These are phyloP conservation scores for Ambrosiella cleistominuta DNA, from an alignment of 2,329 filamentous ascomycete genomes.

Conservation along the genomic window DNA sequence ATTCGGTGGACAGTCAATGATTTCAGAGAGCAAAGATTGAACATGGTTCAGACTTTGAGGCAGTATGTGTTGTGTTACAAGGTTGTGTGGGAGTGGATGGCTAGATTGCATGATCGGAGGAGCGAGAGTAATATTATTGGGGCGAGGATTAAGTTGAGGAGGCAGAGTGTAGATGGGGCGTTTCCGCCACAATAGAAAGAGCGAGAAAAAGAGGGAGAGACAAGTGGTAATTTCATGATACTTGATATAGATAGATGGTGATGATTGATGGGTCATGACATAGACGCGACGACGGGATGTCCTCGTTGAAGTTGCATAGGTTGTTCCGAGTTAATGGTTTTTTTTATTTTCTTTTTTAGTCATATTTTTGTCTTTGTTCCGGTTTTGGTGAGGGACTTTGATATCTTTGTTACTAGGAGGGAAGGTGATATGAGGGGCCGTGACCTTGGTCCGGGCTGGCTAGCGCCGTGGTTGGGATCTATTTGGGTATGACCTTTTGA, in stretches of 20 bases:
- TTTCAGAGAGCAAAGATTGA: slow-evolving; percentile 71
- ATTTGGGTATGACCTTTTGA: too few species aligned
- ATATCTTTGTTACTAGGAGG: too few species aligned
- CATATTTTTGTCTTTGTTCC: too few species aligned
- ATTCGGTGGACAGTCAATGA: slow-evolving; percentile 80
- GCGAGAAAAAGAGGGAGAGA: background rate
- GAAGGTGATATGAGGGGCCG: too few species aligned
- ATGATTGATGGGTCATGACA: background rate
- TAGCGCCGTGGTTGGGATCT: too few species aligned
- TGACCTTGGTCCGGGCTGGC: too few species aligned
- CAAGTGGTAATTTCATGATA: background rate
- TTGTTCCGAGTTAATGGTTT: too few species aligned
- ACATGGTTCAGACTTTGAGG: slow-evolving; percentile 88
- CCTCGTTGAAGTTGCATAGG: too few species aligned
- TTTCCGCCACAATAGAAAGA: background rate
- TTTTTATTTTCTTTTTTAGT: too few species aligned
- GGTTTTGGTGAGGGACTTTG: too few species aligned
- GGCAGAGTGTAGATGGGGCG: slow-evolving; percentile 7
- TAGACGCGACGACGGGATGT: too few species aligned
- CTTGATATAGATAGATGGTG: background rate
- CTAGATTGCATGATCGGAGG: slow-evolving; percentile 26
- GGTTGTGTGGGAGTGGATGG: slow-evolving; percentile 75
- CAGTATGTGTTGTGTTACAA: slow-evolving; percentile 97
- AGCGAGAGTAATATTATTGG: slow-evolving; percentile 2
- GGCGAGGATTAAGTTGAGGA: slow-evolving; percentile 4